Evolutionary conservation across 2,329 filamentous ascomycete species (phyloP).

Genomic region (Trichoderma aggressivum): DNA sequence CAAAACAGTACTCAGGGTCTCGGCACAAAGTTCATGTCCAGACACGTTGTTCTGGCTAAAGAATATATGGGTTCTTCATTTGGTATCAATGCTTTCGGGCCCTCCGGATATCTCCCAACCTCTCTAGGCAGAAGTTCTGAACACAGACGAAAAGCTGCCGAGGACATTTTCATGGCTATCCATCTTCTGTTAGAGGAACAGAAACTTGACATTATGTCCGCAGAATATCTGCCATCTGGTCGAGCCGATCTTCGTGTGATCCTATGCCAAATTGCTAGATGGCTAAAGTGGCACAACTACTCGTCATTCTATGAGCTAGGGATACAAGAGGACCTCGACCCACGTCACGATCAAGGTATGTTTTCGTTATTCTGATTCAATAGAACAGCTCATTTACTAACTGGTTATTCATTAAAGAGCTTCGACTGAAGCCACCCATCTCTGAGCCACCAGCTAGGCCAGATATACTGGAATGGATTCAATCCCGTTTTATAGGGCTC

Average conservation of each 20-base stretch:
- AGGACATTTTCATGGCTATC: constrained; percentile 69
- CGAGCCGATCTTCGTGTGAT: constrained; percentile 62
- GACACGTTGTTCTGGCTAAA: constrained; percentile 57
- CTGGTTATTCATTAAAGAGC: constrained; percentile 26
- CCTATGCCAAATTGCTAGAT: constrained; percentile 74
- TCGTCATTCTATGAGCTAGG: constrained; percentile 49
- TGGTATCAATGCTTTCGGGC: constrained; percentile 54
- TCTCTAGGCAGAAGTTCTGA: constrained; percentile 50
- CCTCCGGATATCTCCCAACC: constrained; percentile 63
- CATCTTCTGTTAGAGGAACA: constrained; percentile 88
- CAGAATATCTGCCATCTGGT: constrained; percentile 43
- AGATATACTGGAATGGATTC: constrained; percentile 54
- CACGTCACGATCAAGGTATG: constrained; percentile 39
- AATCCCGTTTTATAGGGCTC: constrained; percentile 42
- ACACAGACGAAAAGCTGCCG: constrained; percentile 56
- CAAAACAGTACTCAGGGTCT: constrained; percentile 27
- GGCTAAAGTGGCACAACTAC: constrained; percentile 69
- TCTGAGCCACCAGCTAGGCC: constrained; percentile 34
- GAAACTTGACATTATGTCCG: constrained; percentile 66
- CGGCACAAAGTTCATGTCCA: constrained; percentile 43
- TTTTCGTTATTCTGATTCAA: constrained; percentile 3
- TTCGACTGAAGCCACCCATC: constrained; percentile 33
- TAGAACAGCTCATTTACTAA: background rate
- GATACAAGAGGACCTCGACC: constrained; percentile 47
- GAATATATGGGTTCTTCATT: constrained; percentile 60